Conservation (phyloP, 108 stramenopile genomes). For the Bacterosira constricta region DNA sequence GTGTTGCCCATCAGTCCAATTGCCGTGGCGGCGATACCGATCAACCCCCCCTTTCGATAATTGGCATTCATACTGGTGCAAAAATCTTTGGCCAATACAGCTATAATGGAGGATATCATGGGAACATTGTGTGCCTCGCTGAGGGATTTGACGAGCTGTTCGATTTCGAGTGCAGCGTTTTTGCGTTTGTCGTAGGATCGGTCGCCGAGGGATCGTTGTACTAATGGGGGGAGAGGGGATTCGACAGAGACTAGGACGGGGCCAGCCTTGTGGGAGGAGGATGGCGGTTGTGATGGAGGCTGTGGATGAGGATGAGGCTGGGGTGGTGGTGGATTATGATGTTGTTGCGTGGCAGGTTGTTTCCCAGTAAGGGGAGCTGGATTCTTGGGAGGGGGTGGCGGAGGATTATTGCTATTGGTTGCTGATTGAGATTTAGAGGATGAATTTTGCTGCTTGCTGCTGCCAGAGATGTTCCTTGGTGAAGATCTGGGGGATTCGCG, state of each 20-base stretch:
- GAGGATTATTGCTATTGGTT: conserved; percentile 3
- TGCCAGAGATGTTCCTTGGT: not conserved
- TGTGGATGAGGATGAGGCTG: conserved; percentile 7
- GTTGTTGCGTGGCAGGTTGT: conserved; percentile 1
- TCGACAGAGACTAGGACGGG: conserved; percentile 59
- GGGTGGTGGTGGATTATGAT: conserved; percentile 11
- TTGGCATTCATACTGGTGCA: conserved; percentile 96
- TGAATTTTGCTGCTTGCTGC: not conserved
- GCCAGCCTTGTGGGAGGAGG: conserved; percentile 17
- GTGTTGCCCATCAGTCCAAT: conserved; percentile 91
- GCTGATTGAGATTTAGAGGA: not conserved
- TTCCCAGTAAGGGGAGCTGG: conserved; percentile 9
- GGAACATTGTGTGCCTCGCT: conserved; percentile 81
- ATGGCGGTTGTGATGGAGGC: conserved; percentile 5
- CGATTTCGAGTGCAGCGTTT: conserved; percentile 97
- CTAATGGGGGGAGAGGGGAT: conserved; percentile 83
- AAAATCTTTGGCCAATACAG: conserved; percentile 93
- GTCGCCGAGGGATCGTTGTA: conserved; percentile 91
- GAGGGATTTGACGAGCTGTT: conserved; percentile 89
- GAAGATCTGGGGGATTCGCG: not conserved
- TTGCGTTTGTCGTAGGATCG: conserved; percentile 99
- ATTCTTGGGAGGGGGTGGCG: conserved; percentile 21
- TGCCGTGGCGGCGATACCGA: conserved; percentile 95
- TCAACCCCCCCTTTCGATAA: conserved; percentile 97
- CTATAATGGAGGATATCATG: conserved; percentile 86